These are phyloP conservation scores for Thyridium curvatum DNA, from an alignment of 2,329 filamentous ascomycete genomes.

Conservation along the genomic window DNA sequence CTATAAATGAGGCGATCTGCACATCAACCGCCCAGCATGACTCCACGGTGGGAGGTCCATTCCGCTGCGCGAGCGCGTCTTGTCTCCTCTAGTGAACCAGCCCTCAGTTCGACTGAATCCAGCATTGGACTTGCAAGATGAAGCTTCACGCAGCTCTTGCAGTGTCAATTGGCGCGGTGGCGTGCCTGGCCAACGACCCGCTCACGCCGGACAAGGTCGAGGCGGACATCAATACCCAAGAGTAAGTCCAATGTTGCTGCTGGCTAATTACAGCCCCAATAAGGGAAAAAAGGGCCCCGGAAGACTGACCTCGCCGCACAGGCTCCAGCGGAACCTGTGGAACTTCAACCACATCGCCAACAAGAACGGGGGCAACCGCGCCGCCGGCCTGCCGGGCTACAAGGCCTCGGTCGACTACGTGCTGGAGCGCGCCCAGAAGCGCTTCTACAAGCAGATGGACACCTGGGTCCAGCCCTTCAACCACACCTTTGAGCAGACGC, in stretches of 20 bases:
- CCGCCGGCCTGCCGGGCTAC: constrained; percentile 54
- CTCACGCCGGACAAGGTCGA: constrained; percentile 32
- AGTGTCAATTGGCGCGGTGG: constrained; percentile 2
- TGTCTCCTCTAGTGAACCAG: too few species aligned
- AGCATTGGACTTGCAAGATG: too few species aligned
- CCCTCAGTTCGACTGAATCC: too few species aligned
- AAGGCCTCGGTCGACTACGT: constrained; percentile 52
- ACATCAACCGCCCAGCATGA: too few species aligned
- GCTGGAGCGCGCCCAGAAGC: constrained; percentile 33
- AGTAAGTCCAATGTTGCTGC: constrained; percentile 18
- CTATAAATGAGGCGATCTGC: too few species aligned
- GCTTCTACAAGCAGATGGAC: constrained; percentile 33
- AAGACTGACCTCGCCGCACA: constrained; percentile 15
- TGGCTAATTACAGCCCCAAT: too few species aligned
- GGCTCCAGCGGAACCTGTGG: constrained; percentile 47
- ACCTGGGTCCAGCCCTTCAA: constrained; percentile 40
- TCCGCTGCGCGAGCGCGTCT: too few species aligned
- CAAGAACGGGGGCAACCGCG: constrained; percentile 52
- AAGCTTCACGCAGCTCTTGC: too few species aligned
- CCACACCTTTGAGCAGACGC: constrained; percentile 35
- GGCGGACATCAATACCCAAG: constrained; percentile 28
- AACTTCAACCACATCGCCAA: constrained; percentile 47
- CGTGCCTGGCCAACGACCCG: constrained; percentile 18
- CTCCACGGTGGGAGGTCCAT: too few species aligned
- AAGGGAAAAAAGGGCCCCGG: too few species aligned